Base-by-base conservation (phyloP, 1,139 yeast genomes). In the Pichia sp. region DNA sequence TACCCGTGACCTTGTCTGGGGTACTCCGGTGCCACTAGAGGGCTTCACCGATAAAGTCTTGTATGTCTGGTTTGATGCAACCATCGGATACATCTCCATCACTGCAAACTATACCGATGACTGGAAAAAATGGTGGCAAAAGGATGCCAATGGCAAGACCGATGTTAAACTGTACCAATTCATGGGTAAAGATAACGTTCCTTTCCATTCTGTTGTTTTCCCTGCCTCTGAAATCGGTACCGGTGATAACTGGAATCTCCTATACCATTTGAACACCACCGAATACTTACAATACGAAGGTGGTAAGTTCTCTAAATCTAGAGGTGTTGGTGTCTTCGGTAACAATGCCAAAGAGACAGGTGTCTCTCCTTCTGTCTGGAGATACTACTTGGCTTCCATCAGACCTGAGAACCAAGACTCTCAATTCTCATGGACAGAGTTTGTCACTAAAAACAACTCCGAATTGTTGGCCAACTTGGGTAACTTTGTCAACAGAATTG, bases 121-220 rank as follows among this genome's bases (percentile, higher is more conserved):
- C 81, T 83, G 90, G 80, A 69, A 80, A 66, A 87, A 96, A 95
- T 93, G 99, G 99, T 86, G 83, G 73, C 78, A 87, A 68, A 95
- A 96, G 24, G 53, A 50, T 36, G 30, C 49, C 2, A 73, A 84
- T 53, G 52, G 45, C 38, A 44, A 55, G 16, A 51, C 46, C 14
- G 64, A 80, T 63, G 97, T 93, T 60, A 76, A 87, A 63, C 76
- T 95, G 62, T 91, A 88, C 71, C 99, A 93, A 76, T 93, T 93
- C 72, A 93, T 93, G 99, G 99, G 99, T 75, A 93, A 93, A 74
- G 99, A 93, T 72, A 93, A 93, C 67, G 97, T 92, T 64, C 98
- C 98, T 44, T 93, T 93, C 89, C 99, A 93, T 69, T 87, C 97
- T 1, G 99, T 95, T 57, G 95, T 93, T 56, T 93, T 92, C 89